phyloP scores from a whole-genome alignment of 306 rosid genomes.

The Begonia loranthoides region DNA sequence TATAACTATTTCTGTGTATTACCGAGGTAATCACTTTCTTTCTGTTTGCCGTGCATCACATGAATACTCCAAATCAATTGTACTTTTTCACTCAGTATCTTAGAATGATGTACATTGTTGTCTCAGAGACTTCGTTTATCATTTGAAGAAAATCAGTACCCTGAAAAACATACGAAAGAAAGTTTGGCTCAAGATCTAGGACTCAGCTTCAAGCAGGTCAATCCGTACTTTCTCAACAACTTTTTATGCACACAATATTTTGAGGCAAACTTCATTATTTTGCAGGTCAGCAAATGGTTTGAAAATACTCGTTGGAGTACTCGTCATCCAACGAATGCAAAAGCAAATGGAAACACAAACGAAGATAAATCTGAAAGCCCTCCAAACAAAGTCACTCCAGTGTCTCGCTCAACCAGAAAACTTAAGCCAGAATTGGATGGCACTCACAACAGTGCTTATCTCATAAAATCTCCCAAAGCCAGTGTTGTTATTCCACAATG shows the following conservation, averaged over 20 bases:
- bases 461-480: slow-evolving; percentile 10
- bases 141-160: slow-evolving; percentile 82
- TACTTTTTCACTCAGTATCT: too few relatives aligned
- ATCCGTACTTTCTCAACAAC: not conserved
- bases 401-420: slow-evolving; percentile 10
- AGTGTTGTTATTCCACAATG: slow-evolving; percentile 6
- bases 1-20: too few relatives aligned
- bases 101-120: not conserved
- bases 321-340: slow-evolving; percentile 27
- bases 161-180: slow-evolving; percentile 55
- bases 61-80: too few relatives aligned
- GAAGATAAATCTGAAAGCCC: slow-evolving; percentile 5
- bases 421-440: slow-evolving; percentile 10
- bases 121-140: slow-evolving; percentile 58
- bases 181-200: slow-evolving; percentile 75
- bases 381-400: slow-evolving; percentile 10
- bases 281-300: slow-evolving; percentile 90
- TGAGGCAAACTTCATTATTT: not conserved
- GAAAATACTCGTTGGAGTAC: slow-evolving; percentile 68
- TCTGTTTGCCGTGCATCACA: too few relatives aligned
- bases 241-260: not conserved
- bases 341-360: slow-evolving; percentile 15
- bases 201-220: slow-evolving; percentile 54
- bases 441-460: slow-evolving; percentile 12
- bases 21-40: too few relatives aligned